Evolutionary conservation across 1,284 basidiomycete species (phyloP).

Genomic region (Irpex sp.): DNA sequence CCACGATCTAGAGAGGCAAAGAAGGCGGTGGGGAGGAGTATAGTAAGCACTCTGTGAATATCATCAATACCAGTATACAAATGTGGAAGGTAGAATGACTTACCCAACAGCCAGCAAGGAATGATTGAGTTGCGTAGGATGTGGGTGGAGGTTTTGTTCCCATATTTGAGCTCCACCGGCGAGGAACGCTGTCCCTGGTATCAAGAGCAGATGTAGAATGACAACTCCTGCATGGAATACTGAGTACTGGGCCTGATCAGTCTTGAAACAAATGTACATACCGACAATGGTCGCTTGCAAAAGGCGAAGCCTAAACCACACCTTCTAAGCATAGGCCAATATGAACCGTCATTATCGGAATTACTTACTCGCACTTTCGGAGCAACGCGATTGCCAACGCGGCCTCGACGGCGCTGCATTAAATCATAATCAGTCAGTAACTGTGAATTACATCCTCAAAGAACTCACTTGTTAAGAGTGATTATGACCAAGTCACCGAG

Average conservation of each 20-base stretch:
- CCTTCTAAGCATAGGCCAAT: conserved; percentile 2
- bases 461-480: conserved; percentile 56
- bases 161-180: conserved; percentile 54
- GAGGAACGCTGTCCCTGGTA: conserved; percentile 59
- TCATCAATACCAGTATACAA: background rate
- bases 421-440: background rate
- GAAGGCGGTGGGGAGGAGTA: conserved; percentile 61
- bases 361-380: conserved; percentile 58
- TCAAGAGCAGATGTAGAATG: conserved; percentile 56
- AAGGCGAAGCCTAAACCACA: conserved; percentile 38
- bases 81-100: conserved; percentile 10
- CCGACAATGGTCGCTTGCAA: conserved; percentile 60
- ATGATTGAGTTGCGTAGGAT: conserved; percentile 58
- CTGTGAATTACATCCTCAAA: background rate
- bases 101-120: conserved; percentile 65
- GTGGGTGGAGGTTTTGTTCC: conserved; percentile 46
- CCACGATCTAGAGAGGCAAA: conserved; percentile 57
- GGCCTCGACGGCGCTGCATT: conserved; percentile 45
- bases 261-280: conserved; percentile 19
- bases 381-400: conserved; percentile 66
- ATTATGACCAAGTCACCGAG: conserved; percentile 56
- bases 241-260: background rate
- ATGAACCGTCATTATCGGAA: background rate
- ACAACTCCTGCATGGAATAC: conserved; percentile 45
- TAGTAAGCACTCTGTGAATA: conserved; percentile 47